A percentile compares a stretch with the other conserved stretches of the same genome.
These are phyloP conservation scores for Aureobasidium sp. DNA, from an alignment of 2,329 filamentous ascomycete genomes.

Conservation along the genomic window DNA sequence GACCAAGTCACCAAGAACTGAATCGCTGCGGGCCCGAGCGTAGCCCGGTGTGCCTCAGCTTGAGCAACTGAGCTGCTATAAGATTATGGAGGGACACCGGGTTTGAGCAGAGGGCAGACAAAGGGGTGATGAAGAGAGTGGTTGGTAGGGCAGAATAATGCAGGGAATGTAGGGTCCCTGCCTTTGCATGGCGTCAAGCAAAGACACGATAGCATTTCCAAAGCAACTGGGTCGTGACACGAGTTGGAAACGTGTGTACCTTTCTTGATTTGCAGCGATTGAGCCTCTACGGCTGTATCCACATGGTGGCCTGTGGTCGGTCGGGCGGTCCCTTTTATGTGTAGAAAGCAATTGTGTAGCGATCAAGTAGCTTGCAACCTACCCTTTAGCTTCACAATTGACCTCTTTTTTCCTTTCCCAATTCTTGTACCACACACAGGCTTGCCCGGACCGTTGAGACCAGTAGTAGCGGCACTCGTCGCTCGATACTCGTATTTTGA, in stretches of 20 bases:
- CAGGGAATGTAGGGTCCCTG: neutral
- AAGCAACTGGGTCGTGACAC: neutral
- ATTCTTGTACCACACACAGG: neutral
- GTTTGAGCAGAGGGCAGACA: neutral
- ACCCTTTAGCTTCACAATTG: neutral
- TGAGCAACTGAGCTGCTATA: neutral
- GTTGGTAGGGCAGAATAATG: neutral
- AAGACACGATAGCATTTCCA: neutral
- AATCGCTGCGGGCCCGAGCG: conserved; percentile 1
- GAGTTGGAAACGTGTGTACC: too few species aligned
- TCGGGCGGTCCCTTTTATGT: neutral
- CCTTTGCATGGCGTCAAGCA: neutral
- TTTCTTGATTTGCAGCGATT: neutral
- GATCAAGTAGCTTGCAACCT: neutral
- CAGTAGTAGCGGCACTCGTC: neutral
- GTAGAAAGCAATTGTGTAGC: neutral
- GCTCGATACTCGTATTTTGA: neutral
- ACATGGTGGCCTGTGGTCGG: conserved; percentile 6
- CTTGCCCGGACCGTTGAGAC: conserved; percentile 1
- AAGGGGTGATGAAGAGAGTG: neutral
- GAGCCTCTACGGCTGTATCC: neutral
- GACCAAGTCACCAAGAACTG: neutral
- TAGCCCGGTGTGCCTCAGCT: conserved; percentile 2
- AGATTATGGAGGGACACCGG: neutral
- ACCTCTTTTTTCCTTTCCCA: neutral